A percentile compares a stretch with the other conserved stretches of the same genome.
Conservation (phyloP, 768 basidiomycete genomes). For the Amanita fuliginea region DNA sequence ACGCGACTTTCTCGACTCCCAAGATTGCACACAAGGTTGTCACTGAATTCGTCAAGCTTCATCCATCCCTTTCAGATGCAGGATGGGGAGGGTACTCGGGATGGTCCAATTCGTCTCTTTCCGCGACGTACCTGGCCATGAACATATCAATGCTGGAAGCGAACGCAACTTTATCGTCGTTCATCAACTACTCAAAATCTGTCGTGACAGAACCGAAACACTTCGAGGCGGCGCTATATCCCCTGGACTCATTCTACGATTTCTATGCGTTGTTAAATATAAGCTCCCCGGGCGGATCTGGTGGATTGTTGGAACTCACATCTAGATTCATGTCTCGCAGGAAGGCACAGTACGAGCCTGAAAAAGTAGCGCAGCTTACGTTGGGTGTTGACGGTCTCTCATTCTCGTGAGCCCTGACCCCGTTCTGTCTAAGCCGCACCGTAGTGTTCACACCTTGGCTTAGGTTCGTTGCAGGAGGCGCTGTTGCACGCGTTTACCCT, state of each 20-base stretch:
- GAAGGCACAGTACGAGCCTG: no score
- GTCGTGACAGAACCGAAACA: no score
- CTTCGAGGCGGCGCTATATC: no score
- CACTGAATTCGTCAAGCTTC: conserved; percentile 23
- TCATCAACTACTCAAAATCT: background rate
- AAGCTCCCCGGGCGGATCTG: background rate
- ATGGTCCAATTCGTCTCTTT: conserved; percentile 9
- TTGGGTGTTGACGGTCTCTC: no score
- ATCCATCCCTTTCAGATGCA: conserved; percentile 24
- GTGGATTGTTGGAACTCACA: background rate
- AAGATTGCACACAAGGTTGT: conserved; percentile 17
- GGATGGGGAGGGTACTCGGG: conserved; percentile 32
- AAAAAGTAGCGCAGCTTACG: no score
- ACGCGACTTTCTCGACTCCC: conserved; percentile 14
- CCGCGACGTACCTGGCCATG: conserved; percentile 13
- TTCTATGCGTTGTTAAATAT: no score
- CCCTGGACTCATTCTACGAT: no score
- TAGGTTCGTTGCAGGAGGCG: background rate
- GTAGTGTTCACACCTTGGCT: no score
- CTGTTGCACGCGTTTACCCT: background rate
- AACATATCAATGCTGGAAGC: background rate
- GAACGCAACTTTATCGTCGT: background rate
- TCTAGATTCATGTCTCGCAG: background rate
- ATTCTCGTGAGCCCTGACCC: no score
- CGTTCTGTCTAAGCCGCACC: no score